Base-by-base conservation (phyloP, 2,329 filamentous ascomycete genomes). In the Colletotrichum filicis region DNA sequence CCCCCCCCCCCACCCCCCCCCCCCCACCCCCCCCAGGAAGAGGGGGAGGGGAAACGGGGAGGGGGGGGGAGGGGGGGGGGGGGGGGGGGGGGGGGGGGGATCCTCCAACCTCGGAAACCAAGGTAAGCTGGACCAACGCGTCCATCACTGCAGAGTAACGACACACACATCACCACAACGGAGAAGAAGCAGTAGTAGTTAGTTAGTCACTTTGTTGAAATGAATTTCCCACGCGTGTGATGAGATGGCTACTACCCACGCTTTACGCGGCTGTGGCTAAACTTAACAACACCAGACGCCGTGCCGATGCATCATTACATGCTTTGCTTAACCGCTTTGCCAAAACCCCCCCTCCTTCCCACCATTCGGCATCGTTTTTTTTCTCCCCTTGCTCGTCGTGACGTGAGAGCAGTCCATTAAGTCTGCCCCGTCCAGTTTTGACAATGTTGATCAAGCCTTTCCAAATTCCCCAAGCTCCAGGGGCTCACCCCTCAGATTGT, bases 281-380 rank as follows among this genome's bases (percentile, higher is more conserved):
- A 74, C 71, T 74, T 74, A 74, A 74, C 71, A 74, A 74, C 73
- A 68, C 71, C 63, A 72, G 52, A 72, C 59, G 68, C 71, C 68
- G 30, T 74, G 68, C 63, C 62, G 59, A 64, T 74, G 71, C 71
- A 74, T 73, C 71, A 61, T 60, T 68, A 67, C 68, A 71, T 72
- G 62, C 30, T 70, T 70, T 72, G 66, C 58, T 64, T 66, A 71
- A 66, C 49, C 67, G 71, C 67, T 62, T 62, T 66, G 56, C 56
- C 57, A 66, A 58, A 56, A 32, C 26, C 19, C 30, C 49, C 35
- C 37, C 30, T 32, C 61, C 37, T 7, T 19, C 37, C 14, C 16
- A 19, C 16, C 14, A 42, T 42, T 42, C 37, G 37, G 24, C 19
- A 35, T 35, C 61, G 46, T 58, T 19, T 11, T 28, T 56, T 61